These are phyloP conservation scores for Citrus cavaleriei DNA, from an alignment of 345 rosid genomes.

Conservation along the genomic window DNA sequence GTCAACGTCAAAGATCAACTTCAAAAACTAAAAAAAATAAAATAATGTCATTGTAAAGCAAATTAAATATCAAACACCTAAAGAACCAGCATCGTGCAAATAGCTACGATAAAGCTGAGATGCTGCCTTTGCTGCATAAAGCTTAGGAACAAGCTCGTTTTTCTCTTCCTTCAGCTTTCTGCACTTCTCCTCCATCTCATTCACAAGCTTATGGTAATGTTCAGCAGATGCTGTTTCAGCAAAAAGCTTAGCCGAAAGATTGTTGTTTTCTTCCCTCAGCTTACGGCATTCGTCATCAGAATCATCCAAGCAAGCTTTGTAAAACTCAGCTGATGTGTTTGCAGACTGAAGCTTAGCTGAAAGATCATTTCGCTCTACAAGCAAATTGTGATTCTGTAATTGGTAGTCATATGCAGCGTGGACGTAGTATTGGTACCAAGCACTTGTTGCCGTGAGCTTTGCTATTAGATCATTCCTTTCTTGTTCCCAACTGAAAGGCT, in stretches of 20 bases:
- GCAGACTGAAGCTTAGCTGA: neutral
- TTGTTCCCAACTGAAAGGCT: neutral
- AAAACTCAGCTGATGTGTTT: neutral
- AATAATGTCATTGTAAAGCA: neutral
- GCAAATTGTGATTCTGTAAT: neutral
- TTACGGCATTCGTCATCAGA: neutral
- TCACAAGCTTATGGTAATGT: neutral
- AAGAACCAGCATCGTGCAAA: neutral
- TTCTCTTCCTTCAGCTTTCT: neutral
- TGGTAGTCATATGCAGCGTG: neutral
- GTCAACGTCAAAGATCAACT: too few species aligned
- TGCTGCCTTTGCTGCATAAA: neutral
- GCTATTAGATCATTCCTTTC: neutral
- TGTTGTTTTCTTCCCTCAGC: neutral
- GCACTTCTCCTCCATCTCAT: neutral
- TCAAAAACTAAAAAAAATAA: neutral
- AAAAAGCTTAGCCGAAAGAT: neutral
- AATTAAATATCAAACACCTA: neutral
- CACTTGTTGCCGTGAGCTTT: neutral
- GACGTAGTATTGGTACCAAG: neutral
- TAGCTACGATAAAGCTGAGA: neutral
- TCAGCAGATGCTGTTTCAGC: neutral
- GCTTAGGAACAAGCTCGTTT: neutral
- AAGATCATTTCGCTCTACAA: neutral
- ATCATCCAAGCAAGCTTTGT: slow-evolving; percentile 1